Conservation (phyloP, 2,329 filamentous ascomycete genomes). For the Aspergillus pseudoterreus region DNA sequence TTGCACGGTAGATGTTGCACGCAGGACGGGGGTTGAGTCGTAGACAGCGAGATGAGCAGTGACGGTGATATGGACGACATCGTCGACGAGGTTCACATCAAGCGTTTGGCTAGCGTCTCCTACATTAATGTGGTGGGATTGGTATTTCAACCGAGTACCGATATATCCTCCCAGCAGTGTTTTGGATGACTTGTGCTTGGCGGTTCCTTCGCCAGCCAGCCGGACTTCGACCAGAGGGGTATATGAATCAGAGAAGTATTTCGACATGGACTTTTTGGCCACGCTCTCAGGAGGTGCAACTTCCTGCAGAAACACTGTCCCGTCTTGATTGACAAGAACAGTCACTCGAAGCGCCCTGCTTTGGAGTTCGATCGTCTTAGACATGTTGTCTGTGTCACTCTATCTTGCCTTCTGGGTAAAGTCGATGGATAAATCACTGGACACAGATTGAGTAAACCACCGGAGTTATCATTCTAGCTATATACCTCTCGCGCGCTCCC, state of each 20-base stretch:
- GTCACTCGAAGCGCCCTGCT: slow-evolving; percentile 1
- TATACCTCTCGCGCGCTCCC: too few species aligned
- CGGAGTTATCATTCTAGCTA: too few species aligned
- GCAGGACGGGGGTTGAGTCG: slow-evolving; percentile 13
- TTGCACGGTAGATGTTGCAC: slow-evolving; percentile 16
- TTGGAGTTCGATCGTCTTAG: not conserved
- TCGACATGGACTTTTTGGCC: not conserved
- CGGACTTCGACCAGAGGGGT: slow-evolving; percentile 19
- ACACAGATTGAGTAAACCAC: too few species aligned
- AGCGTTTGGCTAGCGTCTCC: slow-evolving; percentile 7
- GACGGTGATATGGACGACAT: slow-evolving; percentile 12
- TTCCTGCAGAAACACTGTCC: slow-evolving; percentile 5
- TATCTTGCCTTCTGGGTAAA: too few species aligned
- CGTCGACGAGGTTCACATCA: slow-evolving; percentile 15
- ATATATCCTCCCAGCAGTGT: slow-evolving; percentile 21
- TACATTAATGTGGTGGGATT: slow-evolving; percentile 10
- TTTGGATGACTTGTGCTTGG: slow-evolving; percentile 23
- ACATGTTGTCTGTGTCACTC: too few species aligned
- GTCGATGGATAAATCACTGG: too few species aligned
- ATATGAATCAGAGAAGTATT: slow-evolving; percentile 5
- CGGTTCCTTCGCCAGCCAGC: slow-evolving; percentile 23
- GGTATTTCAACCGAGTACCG: slow-evolving; percentile 19
- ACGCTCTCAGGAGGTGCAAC: slow-evolving; percentile 1
- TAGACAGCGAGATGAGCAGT: slow-evolving; percentile 20
- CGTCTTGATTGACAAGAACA: slow-evolving; percentile 5